phyloP scores from a whole-genome alignment of 2,329 filamentous ascomycete species.

The Aspergillus eucalypticola region DNA sequence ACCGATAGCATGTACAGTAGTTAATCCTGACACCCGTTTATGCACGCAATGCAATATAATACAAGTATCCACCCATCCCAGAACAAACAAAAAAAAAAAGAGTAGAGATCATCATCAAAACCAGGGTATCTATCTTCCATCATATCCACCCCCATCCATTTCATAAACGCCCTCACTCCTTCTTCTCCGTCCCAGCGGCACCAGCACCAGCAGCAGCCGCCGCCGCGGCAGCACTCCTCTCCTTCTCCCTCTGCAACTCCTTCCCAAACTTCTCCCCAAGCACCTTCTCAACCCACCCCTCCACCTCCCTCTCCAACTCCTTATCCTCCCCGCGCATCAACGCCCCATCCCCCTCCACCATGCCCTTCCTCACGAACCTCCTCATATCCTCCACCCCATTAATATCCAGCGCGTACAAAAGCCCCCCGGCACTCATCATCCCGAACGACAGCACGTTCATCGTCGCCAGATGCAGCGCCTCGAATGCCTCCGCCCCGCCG shows the following conservation, averaged over 20 bases:
- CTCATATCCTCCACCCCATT: conserved; percentile 67
- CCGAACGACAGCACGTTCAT: conserved; percentile 77
- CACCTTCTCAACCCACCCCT: conserved; percentile 52
- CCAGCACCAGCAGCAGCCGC: background rate
- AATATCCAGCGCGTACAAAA: conserved; percentile 77
- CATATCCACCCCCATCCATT: background rate
- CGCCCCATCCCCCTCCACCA: conserved; percentile 57
- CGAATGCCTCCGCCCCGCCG: conserved; percentile 70
- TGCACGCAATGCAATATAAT: background rate
- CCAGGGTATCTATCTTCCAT: background rate
- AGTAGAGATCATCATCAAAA: background rate
- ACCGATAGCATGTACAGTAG: conserved; percentile 7
- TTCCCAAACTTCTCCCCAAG: conserved; percentile 51
- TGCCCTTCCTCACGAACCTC: conserved; percentile 58
- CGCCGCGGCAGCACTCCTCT: background rate
- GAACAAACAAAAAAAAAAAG: background rate
- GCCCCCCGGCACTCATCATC: conserved; percentile 72
- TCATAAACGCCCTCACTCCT: background rate
- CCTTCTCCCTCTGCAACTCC: conserved; percentile 38
- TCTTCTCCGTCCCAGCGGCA: background rate
- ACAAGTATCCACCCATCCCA: background rate
- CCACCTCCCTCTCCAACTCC: conserved; percentile 54
- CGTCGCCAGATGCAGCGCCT: conserved; percentile 83
- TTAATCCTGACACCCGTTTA: no score
- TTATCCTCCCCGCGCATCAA: conserved; percentile 18